Evolutionary conservation across 2,329 filamentous ascomycete genomes (phyloP).

Genomic region (Passalora sequoiae): DNA sequence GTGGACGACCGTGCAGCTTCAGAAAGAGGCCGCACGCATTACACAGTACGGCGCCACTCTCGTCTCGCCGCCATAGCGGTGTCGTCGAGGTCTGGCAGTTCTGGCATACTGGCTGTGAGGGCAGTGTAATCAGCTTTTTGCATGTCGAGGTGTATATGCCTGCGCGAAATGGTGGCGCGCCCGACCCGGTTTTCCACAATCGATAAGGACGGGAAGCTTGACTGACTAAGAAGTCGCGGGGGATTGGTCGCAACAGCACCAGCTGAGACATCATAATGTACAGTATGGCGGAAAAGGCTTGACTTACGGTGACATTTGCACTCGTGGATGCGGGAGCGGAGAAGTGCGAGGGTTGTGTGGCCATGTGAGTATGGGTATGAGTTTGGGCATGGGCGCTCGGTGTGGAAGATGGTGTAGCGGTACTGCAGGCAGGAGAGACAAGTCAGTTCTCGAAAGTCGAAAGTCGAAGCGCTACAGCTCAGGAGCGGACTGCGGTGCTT

Average conservation of each 20-base stretch:
- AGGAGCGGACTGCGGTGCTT: too few species aligned
- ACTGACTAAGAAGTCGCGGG: constrained; percentile 43
- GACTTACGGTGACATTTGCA: not conserved
- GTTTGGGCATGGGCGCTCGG: constrained; percentile 31
- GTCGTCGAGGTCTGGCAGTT: constrained; percentile 96
- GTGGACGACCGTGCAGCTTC: constrained; percentile 88
- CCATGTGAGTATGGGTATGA: constrained; percentile 29
- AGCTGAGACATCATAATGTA: too few species aligned
- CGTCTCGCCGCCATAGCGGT: constrained; percentile 94
- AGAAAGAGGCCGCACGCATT: constrained; percentile 97
- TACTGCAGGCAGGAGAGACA: constrained; percentile 16
- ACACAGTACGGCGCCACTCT: constrained; percentile 90
- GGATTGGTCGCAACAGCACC: constrained; percentile 38
- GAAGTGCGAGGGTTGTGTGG: constrained; percentile 57
- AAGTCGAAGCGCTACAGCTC: not conserved
- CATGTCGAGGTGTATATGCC: not conserved
- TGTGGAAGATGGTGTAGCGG: constrained; percentile 26
- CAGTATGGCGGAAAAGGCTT: not conserved
- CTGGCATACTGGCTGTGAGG: constrained; percentile 81
- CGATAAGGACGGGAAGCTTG: constrained; percentile 7
- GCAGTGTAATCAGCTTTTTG: constrained; percentile 14
- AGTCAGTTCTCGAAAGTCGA: not conserved
- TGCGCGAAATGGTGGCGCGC: constrained; percentile 2
- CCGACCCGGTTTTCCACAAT: not conserved
- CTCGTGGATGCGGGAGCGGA: constrained; percentile 52